Evolutionary conservation across 176 grass and related monocot genomes (phyloP).

Genomic region (Musa acuminata): DNA sequence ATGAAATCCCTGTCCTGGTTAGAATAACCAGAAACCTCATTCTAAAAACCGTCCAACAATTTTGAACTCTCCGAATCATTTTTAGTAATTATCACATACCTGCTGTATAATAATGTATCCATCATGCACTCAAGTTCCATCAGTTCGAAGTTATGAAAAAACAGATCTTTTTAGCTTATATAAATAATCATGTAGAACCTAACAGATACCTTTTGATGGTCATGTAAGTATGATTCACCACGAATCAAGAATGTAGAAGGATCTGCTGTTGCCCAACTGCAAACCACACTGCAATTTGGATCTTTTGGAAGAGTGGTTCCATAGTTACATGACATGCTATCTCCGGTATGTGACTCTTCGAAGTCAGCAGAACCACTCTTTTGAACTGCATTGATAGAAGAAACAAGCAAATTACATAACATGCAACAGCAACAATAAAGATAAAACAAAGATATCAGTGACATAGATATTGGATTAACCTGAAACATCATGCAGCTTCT

Average conservation of each 20-base stretch:
- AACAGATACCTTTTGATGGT: constrained; percentile 63
- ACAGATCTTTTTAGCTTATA: too few relatives aligned
- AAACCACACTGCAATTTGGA: constrained; percentile 36
- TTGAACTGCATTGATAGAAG: constrained; percentile 11
- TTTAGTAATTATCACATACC: too few relatives aligned
- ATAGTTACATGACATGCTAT: constrained; percentile 31
- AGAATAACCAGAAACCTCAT: too few relatives aligned
- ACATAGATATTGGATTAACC: constrained; percentile 28
- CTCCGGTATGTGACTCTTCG: background rate
- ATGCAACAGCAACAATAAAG: background rate
- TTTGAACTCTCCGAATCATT: too few relatives aligned
- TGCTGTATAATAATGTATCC: too few relatives aligned
- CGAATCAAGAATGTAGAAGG: constrained; percentile 88
- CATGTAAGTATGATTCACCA: constrained; percentile 70
- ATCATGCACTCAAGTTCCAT: too few relatives aligned
- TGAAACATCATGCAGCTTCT: constrained; percentile 70
- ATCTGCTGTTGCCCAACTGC: constrained; percentile 79
- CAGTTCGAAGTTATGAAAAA: too few relatives aligned
- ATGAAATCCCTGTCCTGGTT: too few relatives aligned
- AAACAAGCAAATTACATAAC: background rate
- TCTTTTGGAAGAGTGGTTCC: constrained; percentile 93
- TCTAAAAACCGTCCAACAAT: too few relatives aligned
- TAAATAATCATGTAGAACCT: background rate
- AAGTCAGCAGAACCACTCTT: constrained; percentile 1
- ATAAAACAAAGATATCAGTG: background rate